These are phyloP conservation scores for Diaporthe helianthi DNA, from an alignment of 2,329 filamentous ascomycete genomes.

Conservation along the genomic window DNA sequence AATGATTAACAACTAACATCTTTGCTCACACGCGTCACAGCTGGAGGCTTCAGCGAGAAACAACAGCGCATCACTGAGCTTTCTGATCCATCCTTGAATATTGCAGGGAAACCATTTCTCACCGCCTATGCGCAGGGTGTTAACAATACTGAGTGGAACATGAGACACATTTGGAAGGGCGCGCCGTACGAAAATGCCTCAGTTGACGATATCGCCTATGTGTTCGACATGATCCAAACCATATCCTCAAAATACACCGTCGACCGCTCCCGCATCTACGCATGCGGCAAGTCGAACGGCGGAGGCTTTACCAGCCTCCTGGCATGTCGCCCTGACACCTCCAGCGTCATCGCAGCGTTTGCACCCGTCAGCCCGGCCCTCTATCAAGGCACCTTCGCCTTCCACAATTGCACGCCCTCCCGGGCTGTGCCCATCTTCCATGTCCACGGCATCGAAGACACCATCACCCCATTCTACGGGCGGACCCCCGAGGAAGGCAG, in stretches of 20 bases:
- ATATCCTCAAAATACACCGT: constrained; percentile 38
- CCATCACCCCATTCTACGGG: constrained; percentile 35
- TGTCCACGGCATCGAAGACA: constrained; percentile 36
- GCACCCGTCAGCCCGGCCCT: constrained; percentile 37
- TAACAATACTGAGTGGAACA: constrained; percentile 39
- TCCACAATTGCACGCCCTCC: constrained; percentile 34
- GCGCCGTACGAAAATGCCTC: constrained; percentile 39
- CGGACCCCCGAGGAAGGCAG: constrained; percentile 31
- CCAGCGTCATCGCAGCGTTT: constrained; percentile 34
- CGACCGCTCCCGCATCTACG: constrained; percentile 36
- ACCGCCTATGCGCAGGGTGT: constrained; percentile 39
- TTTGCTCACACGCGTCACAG: constrained; percentile 16
- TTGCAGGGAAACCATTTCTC: constrained; percentile 39
- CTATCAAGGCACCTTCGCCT: constrained; percentile 35
- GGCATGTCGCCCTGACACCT: constrained; percentile 36
- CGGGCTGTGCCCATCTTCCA: constrained; percentile 35
- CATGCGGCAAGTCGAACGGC: constrained; percentile 37
- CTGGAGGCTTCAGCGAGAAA: constrained; percentile 38
- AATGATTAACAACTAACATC: neutral
- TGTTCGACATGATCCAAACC: constrained; percentile 38
- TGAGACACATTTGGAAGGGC: constrained; percentile 40
- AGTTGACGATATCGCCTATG: constrained; percentile 40
- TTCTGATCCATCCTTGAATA: constrained; percentile 38
- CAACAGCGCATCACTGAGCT: constrained; percentile 40
- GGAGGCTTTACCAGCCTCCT: constrained; percentile 37